Base-by-base conservation (phyloP, 2,329 filamentous ascomycete genomes). In the Boeremia exigua region DNA sequence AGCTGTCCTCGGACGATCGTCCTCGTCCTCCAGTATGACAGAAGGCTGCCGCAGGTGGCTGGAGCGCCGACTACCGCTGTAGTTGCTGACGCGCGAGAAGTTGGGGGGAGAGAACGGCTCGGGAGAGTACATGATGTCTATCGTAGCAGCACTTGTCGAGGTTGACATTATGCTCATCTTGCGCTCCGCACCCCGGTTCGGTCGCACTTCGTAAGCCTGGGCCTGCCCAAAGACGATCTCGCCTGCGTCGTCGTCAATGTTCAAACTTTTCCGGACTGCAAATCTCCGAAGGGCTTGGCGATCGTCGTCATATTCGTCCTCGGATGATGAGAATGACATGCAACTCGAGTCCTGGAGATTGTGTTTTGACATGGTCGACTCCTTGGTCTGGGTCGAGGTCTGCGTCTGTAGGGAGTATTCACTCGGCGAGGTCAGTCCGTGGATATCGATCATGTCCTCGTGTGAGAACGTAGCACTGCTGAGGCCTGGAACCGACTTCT, bases 101-200 rank as follows among this genome's bases (percentile, higher is more conserved):
- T 61, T 64, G 28, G 66, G 62, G 11, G 65, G 56, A 12, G 59
- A 56, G 40, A 64, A 65, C 9, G 65, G 62, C 44, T 74, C 72
- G 12, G 74, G 72, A 3, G 69, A 66, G 39, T 75, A 75, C 70
- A 76, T 75, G 25, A 77, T 66, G 45, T 77, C 73, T n/a, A 77
- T 76, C 1, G 74, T 75, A 9, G 71, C 71, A 15, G 72, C 71
- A 50, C 61, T 72, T 14, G 73, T 74, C 7, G 72, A 74, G 2
- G 69, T 71, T 10, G 72, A 72, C 8, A 66, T 54, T 17, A 71
- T 65, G 49, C 73, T 76, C 43, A 72, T 56, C 55, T 68, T 73
- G 15, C 67, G 65, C n/a, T 66, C 65, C 1, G 68, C 74, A 51
- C 64, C 57, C 28, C 66, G 62, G 11, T 62, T 62, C 17, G 70